Base-by-base conservation (phyloP, 495 filamentous ascomycete genomes). In the Aspergillus sclerotioniger region DNA sequence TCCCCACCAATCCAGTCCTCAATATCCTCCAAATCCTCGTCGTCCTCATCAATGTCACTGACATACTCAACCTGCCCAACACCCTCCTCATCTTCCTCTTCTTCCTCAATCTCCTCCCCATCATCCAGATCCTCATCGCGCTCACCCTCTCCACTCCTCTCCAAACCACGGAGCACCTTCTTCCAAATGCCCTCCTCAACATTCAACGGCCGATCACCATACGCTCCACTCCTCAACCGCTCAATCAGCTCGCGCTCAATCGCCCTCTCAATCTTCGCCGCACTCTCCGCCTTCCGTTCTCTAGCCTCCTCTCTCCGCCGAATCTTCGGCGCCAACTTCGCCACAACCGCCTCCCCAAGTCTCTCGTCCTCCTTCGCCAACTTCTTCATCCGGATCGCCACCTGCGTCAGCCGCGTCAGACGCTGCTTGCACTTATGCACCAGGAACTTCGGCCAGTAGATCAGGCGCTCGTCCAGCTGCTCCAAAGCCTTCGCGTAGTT, bases 391-490 rank as follows among this genome's bases (percentile, higher is more conserved):
- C 92, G 84, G 52, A 97, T 92, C 8, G 84, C 85, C 8, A 98
- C 95, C 76, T 98, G 95, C 41, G 91, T 95, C 67, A 98, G 79
- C 48, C 94, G 82, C 17, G 94, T 98, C 21, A 98, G 82, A 58
- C 94, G 88, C 76, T 98, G 94, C 77, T 98, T 98, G 84, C 92
- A 96, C 75, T 96, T 96, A 78, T 98, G 95, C 50, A 91, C 74
- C 59, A 97, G 76, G 72, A 96, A 96, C 68, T 96, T 96, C 28
- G 94, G 94, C 87, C 91, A 98, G 82, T 96, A 97, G 64, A 91
- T 88, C 49, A 98, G 82, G 9, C 88, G 82, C 60, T 89, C 83
- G 67, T 98, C 95, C 62, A 98, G 86, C 69, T 96, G 92, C 56
- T 86, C 81, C 19, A 98, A 82, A 0, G 94, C 95, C 60, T 89